Base-by-base conservation (phyloP, 2,329 filamentous ascomycete species). In the Triangularia verruculosa region DNA sequence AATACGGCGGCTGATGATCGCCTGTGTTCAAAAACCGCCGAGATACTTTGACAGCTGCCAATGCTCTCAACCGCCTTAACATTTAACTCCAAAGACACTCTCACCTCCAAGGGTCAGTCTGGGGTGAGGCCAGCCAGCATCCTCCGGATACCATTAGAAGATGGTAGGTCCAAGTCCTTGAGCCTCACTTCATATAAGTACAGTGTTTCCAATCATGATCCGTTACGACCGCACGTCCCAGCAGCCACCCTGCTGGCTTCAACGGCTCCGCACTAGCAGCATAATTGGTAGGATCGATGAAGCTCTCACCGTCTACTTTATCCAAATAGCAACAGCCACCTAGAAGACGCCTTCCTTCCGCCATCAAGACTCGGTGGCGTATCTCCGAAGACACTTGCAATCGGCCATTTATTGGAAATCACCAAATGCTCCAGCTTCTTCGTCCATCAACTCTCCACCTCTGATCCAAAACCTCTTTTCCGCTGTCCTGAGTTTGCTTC, bases 1-100 rank as follows among this genome's bases (percentile, higher is more conserved):
- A 25, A 34, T 70, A 69, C 62, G 69, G 68, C 47, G 61, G 65
- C 17, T 24, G 15, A 53, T 12, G 65, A 24, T 9, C 30, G 12
- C 22, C 15, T 11, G 28, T 61, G 62, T 34, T 59, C 61, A 65
- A 53, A 28, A 64, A 34, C 6, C 12, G 52, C 43, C 24, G n/a
- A 51, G 20, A 32, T 57, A 55, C n/a, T 39, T 58, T 58, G 54
- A 15, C 20, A 5, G 30, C 39, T 7, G 39, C 39, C 13, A 5
- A 4, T 4, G 51, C 51, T 53, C 51, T 22, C 20, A 24, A 8
- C 7, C 24, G n/a, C 22, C 20, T 28, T 15, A 54, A 28, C 51
- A 27, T 54, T 54, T 27, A 54, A 25, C 51, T 54, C 24, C n/a
- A 7, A n/a, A 27, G 51, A 20, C 39, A 47, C 39, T 47, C 39